Evolutionary conservation across 495 filamentous ascomycete species (phyloP), one percentile per base, ranked within the genome.

Genomic region (Penicillium fimorum): DNA sequence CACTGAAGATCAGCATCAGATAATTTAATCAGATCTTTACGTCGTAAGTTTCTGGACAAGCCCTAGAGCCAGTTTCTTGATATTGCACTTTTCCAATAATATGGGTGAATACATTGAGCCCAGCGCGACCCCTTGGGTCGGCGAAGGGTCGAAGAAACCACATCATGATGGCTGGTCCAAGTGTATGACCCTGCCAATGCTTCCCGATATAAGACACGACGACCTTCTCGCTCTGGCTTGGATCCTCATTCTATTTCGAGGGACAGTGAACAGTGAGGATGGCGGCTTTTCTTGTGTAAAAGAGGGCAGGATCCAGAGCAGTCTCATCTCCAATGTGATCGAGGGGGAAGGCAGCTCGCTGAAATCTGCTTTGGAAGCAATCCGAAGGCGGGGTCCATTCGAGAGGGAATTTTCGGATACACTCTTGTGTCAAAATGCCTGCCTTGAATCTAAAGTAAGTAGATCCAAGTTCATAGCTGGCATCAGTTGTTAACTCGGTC

Each of bases 51-150:
- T 12, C 12, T 11, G 12, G 10, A 45, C 7, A 27, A 5, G 33
- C 33, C 33, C 33, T 35, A 15, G 13, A 35, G 33, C 15, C 33
- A 15, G 12, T 15, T 6, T 35, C 33, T 35, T 35, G 11, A 35
- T 35, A 35, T 11, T 35, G 6, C 33, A 5, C 3, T 35, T 33
- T 35, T 6, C 33, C 24, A 24, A 15, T 1, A 25, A 38, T 4
- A 50, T 50, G 47, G 47, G 47, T 15, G 47, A 50, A 37, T 50
- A 38, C 47, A 27, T 27, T 3, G 47, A 50, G 32, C 47, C 47
- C 17, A 38, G 32, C 20, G 18, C 47, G 6, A 15, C 47, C 12
- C 12, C 33, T 38, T 50, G 20, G 47, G 47, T 11, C 6, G n/a
- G 11, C 18, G 33, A 37, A n/a, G 32, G 25, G 6, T 24, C 8